Conservation (phyloP, 1,284 basidiomycete species). For the Leccinum cinnamomeum region DNA sequence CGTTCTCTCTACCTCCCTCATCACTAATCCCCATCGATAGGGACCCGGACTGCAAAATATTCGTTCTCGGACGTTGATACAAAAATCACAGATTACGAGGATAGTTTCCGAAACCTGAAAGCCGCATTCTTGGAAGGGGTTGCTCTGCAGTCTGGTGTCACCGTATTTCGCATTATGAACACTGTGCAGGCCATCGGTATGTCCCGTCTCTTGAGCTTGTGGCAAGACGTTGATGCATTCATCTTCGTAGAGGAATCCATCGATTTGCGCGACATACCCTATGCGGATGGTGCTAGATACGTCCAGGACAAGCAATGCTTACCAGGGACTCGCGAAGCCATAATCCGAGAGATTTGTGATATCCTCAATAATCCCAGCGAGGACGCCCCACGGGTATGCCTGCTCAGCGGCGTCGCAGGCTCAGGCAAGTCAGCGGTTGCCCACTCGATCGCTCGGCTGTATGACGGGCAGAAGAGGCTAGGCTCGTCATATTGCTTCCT, state of each 20-base stretch:
- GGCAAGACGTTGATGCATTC: background rate
- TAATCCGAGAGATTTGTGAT: constrained; percentile 19
- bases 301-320: constrained; percentile 21
- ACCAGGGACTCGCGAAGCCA: constrained; percentile 20
- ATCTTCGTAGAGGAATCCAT: constrained; percentile 10
- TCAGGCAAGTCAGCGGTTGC: constrained; percentile 25
- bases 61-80: constrained; percentile 19
- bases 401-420: constrained; percentile 25
- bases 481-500: constrained; percentile 26
- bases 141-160: constrained; percentile 15
- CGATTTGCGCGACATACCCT: constrained; percentile 22
- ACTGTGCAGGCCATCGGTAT: constrained; percentile 12
- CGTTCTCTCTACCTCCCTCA: background rate
- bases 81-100: constrained; percentile 21
- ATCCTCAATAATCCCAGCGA: constrained; percentile 14
- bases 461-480: constrained; percentile 21
- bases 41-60: constrained; percentile 22
- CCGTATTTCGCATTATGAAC: constrained; percentile 25
- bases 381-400: constrained; percentile 15
- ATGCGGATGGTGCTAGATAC: constrained; percentile 24
- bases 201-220: background rate
- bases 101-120: constrained; percentile 21
- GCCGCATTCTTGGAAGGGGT: constrained; percentile 20
- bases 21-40: constrained; percentile 11
- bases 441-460: constrained; percentile 24